Evolutionary conservation across 108 stramenopile species (phyloP).

Genomic region (Pseudonitzschia delicatissima): DNA sequence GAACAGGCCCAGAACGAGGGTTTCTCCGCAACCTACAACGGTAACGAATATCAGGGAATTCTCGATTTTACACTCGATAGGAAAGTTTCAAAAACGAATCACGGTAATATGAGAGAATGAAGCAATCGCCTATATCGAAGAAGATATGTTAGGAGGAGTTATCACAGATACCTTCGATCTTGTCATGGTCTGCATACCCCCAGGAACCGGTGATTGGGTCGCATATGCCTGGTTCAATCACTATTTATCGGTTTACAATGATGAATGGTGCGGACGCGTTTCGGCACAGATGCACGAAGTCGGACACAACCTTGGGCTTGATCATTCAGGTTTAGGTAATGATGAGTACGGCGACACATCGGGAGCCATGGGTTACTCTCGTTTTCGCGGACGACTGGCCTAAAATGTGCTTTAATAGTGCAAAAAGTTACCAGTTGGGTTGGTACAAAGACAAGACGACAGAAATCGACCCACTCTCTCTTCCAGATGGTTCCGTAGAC

Average conservation of each 20-base stretch:
- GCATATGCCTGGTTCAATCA: conserved; percentile 19
- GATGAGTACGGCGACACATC: conserved; percentile 7
- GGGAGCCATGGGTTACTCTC: conserved; percentile 6
- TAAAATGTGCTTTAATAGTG: conserved; percentile 7
- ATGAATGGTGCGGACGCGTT: conserved; percentile 45
- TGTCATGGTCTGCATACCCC: background rate
- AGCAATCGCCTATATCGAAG: background rate
- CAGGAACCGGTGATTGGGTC: conserved; percentile 1
- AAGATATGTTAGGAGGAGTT: background rate
- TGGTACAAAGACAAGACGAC: background rate
- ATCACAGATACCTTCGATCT: background rate
- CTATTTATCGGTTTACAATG: conserved; percentile 42
- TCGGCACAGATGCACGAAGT: conserved; percentile 22
- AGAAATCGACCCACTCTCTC: background rate
- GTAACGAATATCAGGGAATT: background rate
- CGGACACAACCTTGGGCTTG: conserved; percentile 56
- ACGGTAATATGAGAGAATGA: background rate
- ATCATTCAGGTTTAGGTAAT: conserved; percentile 22
- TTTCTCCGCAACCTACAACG: no score
- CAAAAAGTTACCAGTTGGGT: conserved; percentile 8
- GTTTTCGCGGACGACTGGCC: background rate
- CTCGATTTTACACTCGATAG: background rate
- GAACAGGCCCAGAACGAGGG: no score
- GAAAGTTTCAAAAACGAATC: no score
- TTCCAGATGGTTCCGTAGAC: background rate